Conservation (phyloP, 192 early-diverging fungal species). For the Pecoramyces ruminantium region DNA sequence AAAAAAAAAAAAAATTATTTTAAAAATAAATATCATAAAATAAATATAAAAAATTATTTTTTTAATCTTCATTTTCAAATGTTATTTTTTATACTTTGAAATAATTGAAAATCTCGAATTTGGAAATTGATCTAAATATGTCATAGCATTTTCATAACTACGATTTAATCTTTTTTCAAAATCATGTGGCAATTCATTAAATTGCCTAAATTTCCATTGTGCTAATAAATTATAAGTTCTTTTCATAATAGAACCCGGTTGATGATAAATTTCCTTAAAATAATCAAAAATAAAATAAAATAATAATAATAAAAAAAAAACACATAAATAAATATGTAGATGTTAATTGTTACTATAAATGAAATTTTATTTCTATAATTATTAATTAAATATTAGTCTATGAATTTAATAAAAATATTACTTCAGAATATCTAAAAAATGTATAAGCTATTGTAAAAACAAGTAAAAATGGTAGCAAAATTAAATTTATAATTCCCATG, state of each 20-base stretch:
- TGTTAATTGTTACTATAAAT: too few species aligned
- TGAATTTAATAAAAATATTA: not conserved
- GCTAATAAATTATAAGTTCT: constrained; percentile 75
- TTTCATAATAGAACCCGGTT: constrained; percentile 62
- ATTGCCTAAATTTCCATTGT: constrained; percentile 86
- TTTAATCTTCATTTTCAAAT: too few species aligned
- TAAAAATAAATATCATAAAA: too few species aligned
- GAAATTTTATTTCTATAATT: too few species aligned
- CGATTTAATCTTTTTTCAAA: constrained; percentile 59
- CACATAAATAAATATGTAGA: too few species aligned
- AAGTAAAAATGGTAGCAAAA: not conserved
- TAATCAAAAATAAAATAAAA: not conserved
- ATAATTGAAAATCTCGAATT: constrained; percentile 61
- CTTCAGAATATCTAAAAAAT: not conserved
- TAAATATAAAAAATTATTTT: too few species aligned
- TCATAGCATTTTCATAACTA: constrained; percentile 52
- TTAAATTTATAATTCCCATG: not conserved
- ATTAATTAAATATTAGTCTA: too few species aligned
- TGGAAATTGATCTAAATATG: constrained; percentile 82
- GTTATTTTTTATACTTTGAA: constrained; percentile 24
- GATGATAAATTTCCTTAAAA: constrained; percentile 58
- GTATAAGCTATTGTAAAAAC: not conserved
- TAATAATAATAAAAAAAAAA: too few species aligned
- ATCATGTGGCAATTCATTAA: constrained; percentile 89
- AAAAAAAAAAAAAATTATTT: too few species aligned